These are phyloP conservation scores for Diaporthe citriasiana DNA, from an alignment of 2,329 filamentous ascomycete genomes.

Conservation along the genomic window DNA sequence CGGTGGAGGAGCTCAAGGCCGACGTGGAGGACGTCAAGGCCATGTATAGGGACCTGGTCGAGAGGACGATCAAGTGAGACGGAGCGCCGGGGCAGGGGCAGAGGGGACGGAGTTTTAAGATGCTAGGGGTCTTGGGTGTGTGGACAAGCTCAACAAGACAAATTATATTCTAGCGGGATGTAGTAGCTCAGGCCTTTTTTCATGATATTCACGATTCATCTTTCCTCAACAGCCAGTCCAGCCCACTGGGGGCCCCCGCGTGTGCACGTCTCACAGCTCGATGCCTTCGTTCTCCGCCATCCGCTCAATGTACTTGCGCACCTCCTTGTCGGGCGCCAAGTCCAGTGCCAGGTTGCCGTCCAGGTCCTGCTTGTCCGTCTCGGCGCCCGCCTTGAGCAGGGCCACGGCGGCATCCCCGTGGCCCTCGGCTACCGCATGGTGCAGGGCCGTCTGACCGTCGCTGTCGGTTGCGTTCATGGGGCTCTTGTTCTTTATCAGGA, in stretches of 20 bases:
- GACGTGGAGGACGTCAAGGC: conserved; percentile 95
- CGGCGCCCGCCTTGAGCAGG: conserved; percentile 87
- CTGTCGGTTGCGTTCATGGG: conserved; percentile 87
- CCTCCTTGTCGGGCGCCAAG: conserved; percentile 87
- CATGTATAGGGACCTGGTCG: conserved; percentile 94
- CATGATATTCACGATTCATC: conserved; percentile 41
- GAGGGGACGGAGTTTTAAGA: neutral
- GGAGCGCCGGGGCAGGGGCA: too few relatives aligned
- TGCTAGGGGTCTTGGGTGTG: neutral
- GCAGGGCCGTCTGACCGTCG: conserved; percentile 88
- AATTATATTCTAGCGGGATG: conserved; percentile 25
- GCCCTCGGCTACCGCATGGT: conserved; percentile 86
- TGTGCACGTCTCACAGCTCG: conserved; percentile 60
- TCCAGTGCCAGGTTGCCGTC: conserved; percentile 82
- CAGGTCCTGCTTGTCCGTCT: conserved; percentile 80
- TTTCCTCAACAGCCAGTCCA: neutral
- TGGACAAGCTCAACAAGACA: conserved; percentile 8
- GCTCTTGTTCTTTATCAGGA: conserved; percentile 82
- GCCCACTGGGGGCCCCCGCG: neutral
- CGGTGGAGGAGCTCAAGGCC: conserved; percentile 88
- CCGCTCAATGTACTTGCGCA: conserved; percentile 81
- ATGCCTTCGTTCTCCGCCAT: conserved; percentile 89
- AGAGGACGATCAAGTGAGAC: conserved; percentile 80
- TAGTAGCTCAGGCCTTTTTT: conserved; percentile 21
- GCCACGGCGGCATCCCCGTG: conserved; percentile 85